Evolutionary conservation across 2,329 filamentous ascomycete genomes (phyloP).

Genomic region (Penicillium freii): DNA sequence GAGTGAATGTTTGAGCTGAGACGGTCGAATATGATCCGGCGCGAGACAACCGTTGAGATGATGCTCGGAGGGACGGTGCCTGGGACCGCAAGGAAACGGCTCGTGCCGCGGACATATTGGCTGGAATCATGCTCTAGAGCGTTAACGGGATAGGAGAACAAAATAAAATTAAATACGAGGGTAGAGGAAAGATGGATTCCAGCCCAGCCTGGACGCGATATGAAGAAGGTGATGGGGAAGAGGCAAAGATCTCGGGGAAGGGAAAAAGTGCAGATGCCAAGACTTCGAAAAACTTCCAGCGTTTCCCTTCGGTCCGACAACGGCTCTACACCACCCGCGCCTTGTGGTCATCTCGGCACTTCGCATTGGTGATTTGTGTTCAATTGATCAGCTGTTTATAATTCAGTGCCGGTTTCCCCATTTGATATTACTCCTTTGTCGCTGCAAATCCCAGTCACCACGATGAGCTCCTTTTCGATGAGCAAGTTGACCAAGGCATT

Average conservation of each 20-base stretch:
- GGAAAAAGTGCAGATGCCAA: conserved; percentile 41
- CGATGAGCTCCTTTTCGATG: conserved; percentile 36
- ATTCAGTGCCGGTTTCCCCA: neutral
- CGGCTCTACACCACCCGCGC: conserved; percentile 14
- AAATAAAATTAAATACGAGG: conserved; percentile 3
- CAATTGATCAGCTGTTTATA: conserved; percentile 3
- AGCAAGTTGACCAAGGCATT: conserved; percentile 32
- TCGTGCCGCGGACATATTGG: conserved; percentile 40
- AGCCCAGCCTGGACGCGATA: conserved; percentile 27
- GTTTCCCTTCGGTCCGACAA: conserved; percentile 31
- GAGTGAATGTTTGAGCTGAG: conserved; percentile 36
- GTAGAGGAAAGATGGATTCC: conserved; percentile 8
- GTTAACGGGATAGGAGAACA: neutral
- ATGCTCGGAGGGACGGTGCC: conserved; percentile 32
- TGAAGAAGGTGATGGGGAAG: conserved; percentile 22
- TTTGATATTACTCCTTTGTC: neutral
- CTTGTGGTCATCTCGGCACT: conserved; percentile 1
- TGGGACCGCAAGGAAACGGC: conserved; percentile 39
- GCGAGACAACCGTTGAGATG: conserved; percentile 37
- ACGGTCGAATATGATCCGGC: conserved; percentile 34
- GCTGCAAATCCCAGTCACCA: conserved; percentile 10
- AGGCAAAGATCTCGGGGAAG: conserved; percentile 29
- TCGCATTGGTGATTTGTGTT: neutral
- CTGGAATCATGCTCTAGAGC: conserved; percentile 40
- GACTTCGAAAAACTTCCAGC: conserved; percentile 38